Conservation (phyloP, 441 rosid genomes). For the Populus hybrid region DNA sequence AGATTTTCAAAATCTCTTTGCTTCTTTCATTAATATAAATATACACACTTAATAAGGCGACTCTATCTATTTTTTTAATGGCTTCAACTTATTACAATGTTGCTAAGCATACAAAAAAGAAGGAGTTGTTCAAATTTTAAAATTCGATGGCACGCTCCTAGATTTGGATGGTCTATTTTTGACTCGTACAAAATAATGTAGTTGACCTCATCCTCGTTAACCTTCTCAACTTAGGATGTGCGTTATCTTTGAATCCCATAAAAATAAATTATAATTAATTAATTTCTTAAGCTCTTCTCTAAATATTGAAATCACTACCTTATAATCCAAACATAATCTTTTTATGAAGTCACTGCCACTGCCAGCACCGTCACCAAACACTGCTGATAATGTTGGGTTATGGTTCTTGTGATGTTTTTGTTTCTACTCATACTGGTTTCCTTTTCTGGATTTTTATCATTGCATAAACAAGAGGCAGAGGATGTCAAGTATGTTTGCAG, state of each 20-base stretch:
- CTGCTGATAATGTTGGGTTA: conserved; percentile 3
- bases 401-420: not conserved
- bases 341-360: not conserved
- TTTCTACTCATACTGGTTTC: not conserved
- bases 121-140: not conserved
- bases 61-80: not conserved
- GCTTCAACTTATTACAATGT: not conserved
- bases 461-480: not conserved
- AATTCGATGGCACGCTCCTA: not conserved
- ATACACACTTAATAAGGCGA: not conserved
- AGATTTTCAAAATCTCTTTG: not conserved
- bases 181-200: not conserved
- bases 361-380: conserved; percentile 1
- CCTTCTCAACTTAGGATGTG: too few species aligned
- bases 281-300: too few species aligned
- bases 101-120: not conserved
- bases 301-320: not conserved
- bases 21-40: not conserved
- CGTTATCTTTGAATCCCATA: too few species aligned
- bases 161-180: not conserved
- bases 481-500: not conserved
- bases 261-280: too few species aligned
- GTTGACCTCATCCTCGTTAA: not conserved
- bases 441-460: not conserved
- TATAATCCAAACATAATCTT: not conserved